These are phyloP conservation scores for Trichopus zeylanicus DNA, from an alignment of 116 monocot genomes.

Conservation along the genomic window DNA sequence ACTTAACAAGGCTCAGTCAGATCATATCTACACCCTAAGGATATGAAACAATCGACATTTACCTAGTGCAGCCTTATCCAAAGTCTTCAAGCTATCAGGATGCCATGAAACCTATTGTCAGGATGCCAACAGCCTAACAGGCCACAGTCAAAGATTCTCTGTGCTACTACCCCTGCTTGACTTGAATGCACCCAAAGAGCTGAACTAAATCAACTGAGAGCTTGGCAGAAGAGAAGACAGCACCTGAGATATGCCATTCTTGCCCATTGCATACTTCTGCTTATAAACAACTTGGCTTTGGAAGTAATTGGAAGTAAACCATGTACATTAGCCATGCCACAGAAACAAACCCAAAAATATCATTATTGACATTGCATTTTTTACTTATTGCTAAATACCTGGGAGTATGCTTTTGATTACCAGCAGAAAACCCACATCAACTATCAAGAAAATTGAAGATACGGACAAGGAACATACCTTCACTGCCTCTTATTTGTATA, in stretches of 20 bases:
- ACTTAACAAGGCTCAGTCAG: background rate
- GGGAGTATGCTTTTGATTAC: background rate
- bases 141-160: too few relatives aligned
- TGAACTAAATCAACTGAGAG: background rate
- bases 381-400: background rate
- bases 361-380: background rate
- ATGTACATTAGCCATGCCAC: background rate
- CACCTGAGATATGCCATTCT: slow-evolving; percentile 1
- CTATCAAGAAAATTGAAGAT: background rate
- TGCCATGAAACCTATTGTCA: too few relatives aligned
- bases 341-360: background rate
- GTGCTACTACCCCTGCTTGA: background rate
- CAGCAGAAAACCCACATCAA: background rate
- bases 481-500: background rate
- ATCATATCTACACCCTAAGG: background rate
- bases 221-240: background rate
- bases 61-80: background rate
- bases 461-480: background rate
- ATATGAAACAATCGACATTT: too few relatives aligned
- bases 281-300: too few relatives aligned
- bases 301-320: too few relatives aligned
- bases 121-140: too few relatives aligned
- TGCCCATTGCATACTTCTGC: too few relatives aligned
- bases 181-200: background rate
- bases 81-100: too few relatives aligned